Evolutionary conservation across 306 rosid genomes (phyloP).

Genomic region (Hippophae rhamnoides): DNA sequence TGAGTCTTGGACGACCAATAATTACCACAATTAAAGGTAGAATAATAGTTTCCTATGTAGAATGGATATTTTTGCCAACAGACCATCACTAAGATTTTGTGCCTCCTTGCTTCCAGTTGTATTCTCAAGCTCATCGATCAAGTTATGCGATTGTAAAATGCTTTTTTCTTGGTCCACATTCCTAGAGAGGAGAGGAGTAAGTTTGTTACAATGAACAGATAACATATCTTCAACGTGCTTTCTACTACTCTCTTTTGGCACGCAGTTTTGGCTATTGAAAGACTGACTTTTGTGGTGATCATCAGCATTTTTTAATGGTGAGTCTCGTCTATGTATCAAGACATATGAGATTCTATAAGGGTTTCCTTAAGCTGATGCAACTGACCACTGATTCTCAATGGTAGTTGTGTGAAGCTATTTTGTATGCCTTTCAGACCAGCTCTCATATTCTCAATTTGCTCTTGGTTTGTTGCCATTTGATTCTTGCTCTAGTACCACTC

Average conservation of each 20-base stretch:
- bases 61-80: slow-evolving; percentile 40
- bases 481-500: no score
- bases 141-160: slow-evolving; percentile 72
- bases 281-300: no score
- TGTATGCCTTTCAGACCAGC: no score
- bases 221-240: slow-evolving; percentile 75
- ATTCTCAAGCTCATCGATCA: slow-evolving; percentile 68
- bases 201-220: slow-evolving; percentile 86
- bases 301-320: no score
- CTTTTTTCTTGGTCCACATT: slow-evolving; percentile 80
- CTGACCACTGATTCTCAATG: no score
- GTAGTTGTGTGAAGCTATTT: no score
- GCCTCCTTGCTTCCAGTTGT: slow-evolving; percentile 30
- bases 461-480: no score
- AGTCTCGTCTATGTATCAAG: no score
- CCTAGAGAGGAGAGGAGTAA: slow-evolving; percentile 81
- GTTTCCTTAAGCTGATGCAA: no score
- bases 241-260: slow-evolving; percentile 61
- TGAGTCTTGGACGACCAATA: slow-evolving; percentile 86
- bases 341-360: no score
- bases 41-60: slow-evolving; percentile 70
- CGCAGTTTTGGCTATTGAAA: no score
- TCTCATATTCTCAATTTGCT: no score
- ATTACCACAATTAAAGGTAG: slow-evolving; percentile 82
- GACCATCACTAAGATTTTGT: slow-evolving; percentile 28